These are phyloP conservation scores for Mycena crocata DNA, from an alignment of 768 basidiomycete genomes.

Conservation along the genomic window DNA sequence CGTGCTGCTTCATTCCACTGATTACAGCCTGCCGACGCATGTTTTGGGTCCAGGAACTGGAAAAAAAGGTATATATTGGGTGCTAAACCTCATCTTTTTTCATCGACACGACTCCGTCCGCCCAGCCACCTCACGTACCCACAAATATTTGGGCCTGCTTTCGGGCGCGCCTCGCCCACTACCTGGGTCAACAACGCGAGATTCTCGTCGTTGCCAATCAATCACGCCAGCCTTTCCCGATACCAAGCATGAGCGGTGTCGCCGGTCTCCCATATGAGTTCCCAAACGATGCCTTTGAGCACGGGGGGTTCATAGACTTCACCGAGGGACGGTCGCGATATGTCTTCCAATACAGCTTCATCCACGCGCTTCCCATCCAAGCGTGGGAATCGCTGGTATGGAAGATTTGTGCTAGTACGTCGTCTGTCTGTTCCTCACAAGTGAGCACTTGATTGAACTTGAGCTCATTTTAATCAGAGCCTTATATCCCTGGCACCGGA, in stretches of 20 bases:
- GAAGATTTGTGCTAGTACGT: conserved; percentile 6
- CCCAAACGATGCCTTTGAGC: conserved; percentile 12
- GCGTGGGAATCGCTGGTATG: conserved; percentile 19
- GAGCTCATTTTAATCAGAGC: background rate
- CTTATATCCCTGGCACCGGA: background rate
- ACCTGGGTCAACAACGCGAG: conserved; percentile 4
- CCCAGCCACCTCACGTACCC: background rate
- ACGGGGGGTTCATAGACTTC: conserved; percentile 16
- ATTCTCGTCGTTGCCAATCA: background rate
- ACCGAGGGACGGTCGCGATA: background rate
- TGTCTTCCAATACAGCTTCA: conserved; percentile 7
- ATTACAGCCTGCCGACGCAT: background rate
- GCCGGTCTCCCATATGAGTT: conserved; percentile 6
- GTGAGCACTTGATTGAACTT: background rate
- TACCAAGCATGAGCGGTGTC: background rate
- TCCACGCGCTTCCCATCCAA: conserved; percentile 16
- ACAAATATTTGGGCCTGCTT: background rate
- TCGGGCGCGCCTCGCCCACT: conserved; percentile 9
- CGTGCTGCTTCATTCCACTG: background rate
- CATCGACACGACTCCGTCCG: background rate
- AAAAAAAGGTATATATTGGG: conserved; percentile 9
- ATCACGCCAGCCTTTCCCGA: background rate
- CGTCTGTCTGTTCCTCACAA: background rate
- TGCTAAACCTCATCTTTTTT: background rate
- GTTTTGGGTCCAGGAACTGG: background rate